These are phyloP conservation scores for Saksenaea vasiformis DNA, from an alignment of 371 early-diverging fungal genomes.

Conservation along the genomic window DNA sequence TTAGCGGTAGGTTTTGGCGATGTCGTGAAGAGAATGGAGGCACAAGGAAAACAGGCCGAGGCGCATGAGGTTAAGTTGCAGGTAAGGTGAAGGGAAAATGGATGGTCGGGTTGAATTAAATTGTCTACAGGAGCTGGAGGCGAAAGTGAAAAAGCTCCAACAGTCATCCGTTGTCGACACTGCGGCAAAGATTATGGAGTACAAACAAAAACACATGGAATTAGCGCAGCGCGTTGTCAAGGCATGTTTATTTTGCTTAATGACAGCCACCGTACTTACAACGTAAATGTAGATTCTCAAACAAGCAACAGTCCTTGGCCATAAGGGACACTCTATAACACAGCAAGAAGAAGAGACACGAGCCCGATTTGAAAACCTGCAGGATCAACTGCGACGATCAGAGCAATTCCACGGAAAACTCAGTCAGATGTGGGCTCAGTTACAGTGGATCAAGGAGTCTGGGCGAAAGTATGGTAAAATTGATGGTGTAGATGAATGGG, in stretches of 20 bases:
- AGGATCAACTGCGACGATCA: constrained; percentile 73
- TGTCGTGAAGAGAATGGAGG: constrained; percentile 78
- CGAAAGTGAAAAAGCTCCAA: constrained; percentile 67
- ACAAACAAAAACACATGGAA: constrained; percentile 73
- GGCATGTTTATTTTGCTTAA: constrained; percentile 22
- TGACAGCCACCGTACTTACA: background rate
- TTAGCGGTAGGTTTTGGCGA: constrained; percentile 90
- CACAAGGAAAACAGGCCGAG: constrained; percentile 65
- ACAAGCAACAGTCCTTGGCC: constrained; percentile 76
- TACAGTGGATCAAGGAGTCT: constrained; percentile 77
- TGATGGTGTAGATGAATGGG: constrained; percentile 40
- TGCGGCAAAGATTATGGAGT: constrained; percentile 64
- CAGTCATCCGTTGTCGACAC: constrained; percentile 65
- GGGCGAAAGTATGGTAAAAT: constrained; percentile 51
- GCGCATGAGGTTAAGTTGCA: constrained; percentile 35
- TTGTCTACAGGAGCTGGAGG: constrained; percentile 48
- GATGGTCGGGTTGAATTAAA: background rate
- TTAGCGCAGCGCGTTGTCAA: constrained; percentile 76
- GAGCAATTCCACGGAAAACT: constrained; percentile 80
- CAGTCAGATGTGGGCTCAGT: constrained; percentile 79
- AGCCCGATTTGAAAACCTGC: constrained; percentile 71
- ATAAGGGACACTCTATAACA: constrained; percentile 78
- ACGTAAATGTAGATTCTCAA: constrained; percentile 68
- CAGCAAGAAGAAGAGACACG: constrained; percentile 83
- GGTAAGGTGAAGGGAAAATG: constrained; percentile 26